These are phyloP conservation scores for Penicillium sp. DNA, from an alignment of 2,329 filamentous ascomycete species.

Conservation along the genomic window DNA sequence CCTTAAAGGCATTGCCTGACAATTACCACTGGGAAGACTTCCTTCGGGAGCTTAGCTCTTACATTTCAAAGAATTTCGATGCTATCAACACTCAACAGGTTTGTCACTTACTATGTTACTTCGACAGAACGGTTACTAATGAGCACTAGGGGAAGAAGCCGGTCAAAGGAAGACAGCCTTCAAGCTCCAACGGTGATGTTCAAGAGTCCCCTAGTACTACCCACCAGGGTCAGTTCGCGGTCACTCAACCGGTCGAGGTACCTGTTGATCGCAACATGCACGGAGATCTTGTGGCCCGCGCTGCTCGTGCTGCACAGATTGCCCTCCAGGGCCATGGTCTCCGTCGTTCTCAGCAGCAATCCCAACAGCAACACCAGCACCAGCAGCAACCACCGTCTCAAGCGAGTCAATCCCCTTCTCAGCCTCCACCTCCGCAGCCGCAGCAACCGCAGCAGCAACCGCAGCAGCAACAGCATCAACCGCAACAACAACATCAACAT, in stretches of 20 bases:
- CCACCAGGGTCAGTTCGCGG: constrained; percentile 43
- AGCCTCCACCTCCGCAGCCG: constrained; percentile 19
- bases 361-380: constrained; percentile 33
- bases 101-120: constrained; percentile 11
- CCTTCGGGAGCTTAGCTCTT: constrained; percentile 56
- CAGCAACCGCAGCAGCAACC: constrained; percentile 29
- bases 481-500: constrained; percentile 17
- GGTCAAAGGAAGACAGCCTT: constrained; percentile 38
- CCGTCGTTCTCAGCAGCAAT: constrained; percentile 36
- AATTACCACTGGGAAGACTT: constrained; percentile 66
- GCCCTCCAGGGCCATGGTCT: constrained; percentile 46
- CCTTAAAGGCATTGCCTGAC: constrained; percentile 51
- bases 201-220: constrained; percentile 38
- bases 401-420: constrained; percentile 23
- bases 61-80: constrained; percentile 59
- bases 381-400: constrained; percentile 30
- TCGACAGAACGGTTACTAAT: constrained; percentile 19
- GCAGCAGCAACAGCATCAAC: constrained; percentile 14
- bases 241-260: constrained; percentile 39
- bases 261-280: constrained; percentile 42
- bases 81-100: constrained; percentile 50
- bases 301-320: constrained; percentile 48
- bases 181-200: constrained; percentile 36
- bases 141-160: constrained; percentile 36
- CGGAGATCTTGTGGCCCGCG: constrained; percentile 48